Evolutionary conservation across 179 eudicot genomes (phyloP), one percentile per base, ranked within the genome.

Genomic region (Silene noctiflora): DNA sequence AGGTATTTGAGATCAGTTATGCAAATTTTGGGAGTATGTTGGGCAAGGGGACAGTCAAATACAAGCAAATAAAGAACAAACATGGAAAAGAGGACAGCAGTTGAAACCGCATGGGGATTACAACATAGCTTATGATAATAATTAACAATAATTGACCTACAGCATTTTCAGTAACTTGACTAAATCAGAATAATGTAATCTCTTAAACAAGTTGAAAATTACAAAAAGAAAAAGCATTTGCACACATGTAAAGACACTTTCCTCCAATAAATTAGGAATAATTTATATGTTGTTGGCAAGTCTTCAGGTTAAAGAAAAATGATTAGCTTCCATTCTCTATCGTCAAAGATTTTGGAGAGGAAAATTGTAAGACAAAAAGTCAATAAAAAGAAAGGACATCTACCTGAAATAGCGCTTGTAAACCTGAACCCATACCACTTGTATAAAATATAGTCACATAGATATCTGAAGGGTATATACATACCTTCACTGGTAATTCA

Each of bases 401-500:
- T 48, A 48, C 14, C n/a, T 48, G 10, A 48, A 48, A 11, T 3
- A 12, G 56, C 56, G 14, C 13, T 12, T 14, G 56, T 1, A n/a
- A 48, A 48, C 1, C 56, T 48, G 56, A 48, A 58, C 62, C 62
- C 16, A 58, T 17, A 58, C 21, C 8, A 17, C 22, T 19, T 16
- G 22, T 58, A 5, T 17, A 16, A 19, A 4, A 58, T 58, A n/a
- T 63, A 29, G 51, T 66, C n/a, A 72, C 65, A 65, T 33, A 73
- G 44, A 59, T 73, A 39, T 69, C 35, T 29, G n/a, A 1, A 44
- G 48, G 20, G 25, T 39, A 22, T 3, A 67, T 21, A 20, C 76
- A 58, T 88, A 93, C 99, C 95, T 90, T 89, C 65, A 95, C 88
- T 61, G 95, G 84, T 76, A 85, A 72, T 29, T 87, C 81, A 71